Percentiles rank a stretch among this genome's conserved stretches.
Conservation (phyloP, 2,329 filamentous ascomycete species). For the Incumbomyces delicatus region DNA sequence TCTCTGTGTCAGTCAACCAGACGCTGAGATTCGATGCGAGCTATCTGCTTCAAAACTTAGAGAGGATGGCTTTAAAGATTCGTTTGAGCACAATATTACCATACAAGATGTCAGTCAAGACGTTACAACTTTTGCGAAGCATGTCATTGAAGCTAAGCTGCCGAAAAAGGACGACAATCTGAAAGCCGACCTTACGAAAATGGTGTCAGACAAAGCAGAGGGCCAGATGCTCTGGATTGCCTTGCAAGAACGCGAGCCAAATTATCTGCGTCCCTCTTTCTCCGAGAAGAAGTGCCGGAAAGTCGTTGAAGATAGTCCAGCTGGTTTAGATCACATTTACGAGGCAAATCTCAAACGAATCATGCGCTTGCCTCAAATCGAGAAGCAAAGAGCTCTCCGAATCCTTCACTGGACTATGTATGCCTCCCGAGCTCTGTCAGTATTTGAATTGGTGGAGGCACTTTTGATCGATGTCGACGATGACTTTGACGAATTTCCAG, state of each 20-base stretch:
- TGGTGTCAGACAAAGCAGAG: conserved; percentile 1
- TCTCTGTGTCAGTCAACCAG: conserved; percentile 2
- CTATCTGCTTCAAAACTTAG: background rate
- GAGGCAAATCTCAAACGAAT: conserved; percentile 1
- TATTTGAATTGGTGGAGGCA: conserved; percentile 2
- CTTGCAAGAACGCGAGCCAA: background rate
- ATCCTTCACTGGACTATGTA: conserved; percentile 3
- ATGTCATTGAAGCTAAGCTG: background rate
- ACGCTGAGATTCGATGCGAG: background rate
- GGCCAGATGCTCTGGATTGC: conserved; percentile 2
- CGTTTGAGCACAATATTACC: background rate
- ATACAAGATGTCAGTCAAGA: background rate
- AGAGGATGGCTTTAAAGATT: background rate
- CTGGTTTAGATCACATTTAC: background rate
- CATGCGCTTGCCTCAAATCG: background rate
- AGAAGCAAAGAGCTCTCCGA: background rate
- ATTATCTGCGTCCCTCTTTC: background rate
- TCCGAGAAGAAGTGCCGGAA: background rate
- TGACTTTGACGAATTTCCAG: background rate
- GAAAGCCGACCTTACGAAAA: background rate
- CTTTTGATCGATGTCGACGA: background rate
- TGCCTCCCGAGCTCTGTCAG: conserved; percentile 3
- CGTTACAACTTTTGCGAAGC: background rate
- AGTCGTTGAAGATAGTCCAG: background rate
- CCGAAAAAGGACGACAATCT: background rate